A percentile compares a stretch with the other conserved stretches of the same genome.
Conservation (phyloP, 805 yeast species). For the Saccharomycopsis capsularis region DNA sequence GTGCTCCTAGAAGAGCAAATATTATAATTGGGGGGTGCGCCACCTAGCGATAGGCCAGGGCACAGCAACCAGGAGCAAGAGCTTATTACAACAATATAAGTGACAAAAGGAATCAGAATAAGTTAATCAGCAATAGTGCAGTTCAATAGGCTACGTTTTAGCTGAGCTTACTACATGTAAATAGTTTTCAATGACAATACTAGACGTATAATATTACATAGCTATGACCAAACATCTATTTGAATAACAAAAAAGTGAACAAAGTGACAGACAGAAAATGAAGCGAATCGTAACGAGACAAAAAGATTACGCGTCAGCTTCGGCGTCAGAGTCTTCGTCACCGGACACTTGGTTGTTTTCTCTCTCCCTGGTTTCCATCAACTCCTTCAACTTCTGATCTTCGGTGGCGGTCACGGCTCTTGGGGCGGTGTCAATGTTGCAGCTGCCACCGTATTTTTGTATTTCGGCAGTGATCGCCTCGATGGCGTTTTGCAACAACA, state of each 20-base stretch:
- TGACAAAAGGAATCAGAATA: no score
- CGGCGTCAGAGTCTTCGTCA: constrained; percentile 49
- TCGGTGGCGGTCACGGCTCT: constrained; percentile 98
- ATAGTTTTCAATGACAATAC: no score
- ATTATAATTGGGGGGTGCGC: no score
- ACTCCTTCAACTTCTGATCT: constrained; percentile 94
- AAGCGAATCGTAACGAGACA: not conserved
- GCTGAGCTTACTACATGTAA: no score
- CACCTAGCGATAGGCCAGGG: no score
- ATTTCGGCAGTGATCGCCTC: constrained; percentile 66
- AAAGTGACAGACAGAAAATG: not conserved
- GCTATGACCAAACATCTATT: no score
- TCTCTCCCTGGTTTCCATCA: constrained; percentile 87
- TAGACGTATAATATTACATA: no score
- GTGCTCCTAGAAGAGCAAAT: no score
- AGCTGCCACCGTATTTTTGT: constrained; percentile 69
- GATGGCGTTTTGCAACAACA: constrained; percentile 70
- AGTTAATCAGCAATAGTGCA: no score
- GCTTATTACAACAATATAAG: no score
- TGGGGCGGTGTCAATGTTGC: constrained; percentile 95
- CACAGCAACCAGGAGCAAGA: no score
- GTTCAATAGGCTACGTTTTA: no score
- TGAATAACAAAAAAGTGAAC: not conserved
- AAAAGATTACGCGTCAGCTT: constrained; percentile 13
- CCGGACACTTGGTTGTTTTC: constrained; percentile 82